Evolutionary conservation across 805 yeast genomes (phyloP).

Genomic region (Wickerhamiella parazyma): DNA sequence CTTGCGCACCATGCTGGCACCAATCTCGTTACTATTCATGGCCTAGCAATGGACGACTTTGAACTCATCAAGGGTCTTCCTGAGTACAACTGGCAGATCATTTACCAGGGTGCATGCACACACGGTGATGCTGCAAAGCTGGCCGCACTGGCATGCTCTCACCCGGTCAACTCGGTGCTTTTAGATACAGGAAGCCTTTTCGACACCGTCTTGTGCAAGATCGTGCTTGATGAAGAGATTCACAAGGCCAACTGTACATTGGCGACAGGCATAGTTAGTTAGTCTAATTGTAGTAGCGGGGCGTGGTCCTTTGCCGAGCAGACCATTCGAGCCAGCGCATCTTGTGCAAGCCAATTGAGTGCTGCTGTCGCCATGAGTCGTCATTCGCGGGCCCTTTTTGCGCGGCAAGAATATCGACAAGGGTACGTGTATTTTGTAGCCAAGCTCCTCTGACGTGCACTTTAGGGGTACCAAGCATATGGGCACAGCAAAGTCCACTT

Average conservation of each 20-base stretch:
- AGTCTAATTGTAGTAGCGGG: neutral
- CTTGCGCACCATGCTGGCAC: neutral
- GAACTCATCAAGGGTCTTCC: neutral
- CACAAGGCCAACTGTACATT: neutral
- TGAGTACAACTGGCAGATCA: neutral
- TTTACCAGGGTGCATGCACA: neutral
- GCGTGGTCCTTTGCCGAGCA: too few species aligned
- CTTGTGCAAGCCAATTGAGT: too few species aligned
- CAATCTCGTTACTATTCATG: neutral
- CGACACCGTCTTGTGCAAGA: neutral
- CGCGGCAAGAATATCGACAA: too few species aligned
- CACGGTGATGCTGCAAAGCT: neutral
- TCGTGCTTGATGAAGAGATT: neutral
- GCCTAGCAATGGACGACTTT: neutral
- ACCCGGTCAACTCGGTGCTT: neutral
- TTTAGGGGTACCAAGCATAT: too few species aligned
- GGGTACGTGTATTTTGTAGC: too few species aligned
- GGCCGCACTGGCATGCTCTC: neutral
- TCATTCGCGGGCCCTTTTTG: too few species aligned
- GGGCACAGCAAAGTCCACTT: too few species aligned
- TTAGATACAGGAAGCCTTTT: neutral
- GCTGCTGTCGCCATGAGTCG: too few species aligned
- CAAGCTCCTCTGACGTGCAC: too few species aligned
- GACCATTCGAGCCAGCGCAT: too few species aligned
- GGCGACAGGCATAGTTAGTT: neutral